Conservation (phyloP, 441 rosid genomes). For the Eutrema salsugineum region DNA sequence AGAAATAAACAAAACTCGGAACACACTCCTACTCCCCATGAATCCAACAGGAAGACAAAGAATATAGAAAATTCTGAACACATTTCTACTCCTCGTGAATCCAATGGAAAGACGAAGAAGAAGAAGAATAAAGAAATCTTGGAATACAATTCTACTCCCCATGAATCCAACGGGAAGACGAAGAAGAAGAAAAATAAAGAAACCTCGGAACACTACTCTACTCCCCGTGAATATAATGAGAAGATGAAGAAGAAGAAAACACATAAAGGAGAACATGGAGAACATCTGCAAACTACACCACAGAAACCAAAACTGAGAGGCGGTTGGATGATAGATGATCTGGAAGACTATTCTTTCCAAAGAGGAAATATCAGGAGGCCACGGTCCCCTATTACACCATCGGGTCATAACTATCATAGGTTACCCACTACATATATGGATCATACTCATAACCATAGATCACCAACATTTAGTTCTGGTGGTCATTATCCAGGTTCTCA, state of each 20-base stretch:
- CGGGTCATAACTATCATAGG: conserved; percentile 16
- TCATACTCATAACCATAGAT: conserved; percentile 21
- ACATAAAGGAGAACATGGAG: conserved; percentile 37
- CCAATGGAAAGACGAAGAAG: conserved; percentile 33
- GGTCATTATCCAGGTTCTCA: conserved; percentile 9
- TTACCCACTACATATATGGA: conserved; percentile 29
- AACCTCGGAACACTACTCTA: conserved; percentile 36
- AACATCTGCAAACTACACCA: conserved; percentile 34
- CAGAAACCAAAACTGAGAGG: conserved; percentile 52
- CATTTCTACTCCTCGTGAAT: conserved; percentile 49
- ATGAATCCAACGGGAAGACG: conserved; percentile 37
- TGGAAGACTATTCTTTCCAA: conserved; percentile 34
- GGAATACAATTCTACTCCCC: conserved; percentile 46
- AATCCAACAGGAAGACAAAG: conserved; percentile 35
- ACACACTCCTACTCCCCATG: conserved; percentile 42
- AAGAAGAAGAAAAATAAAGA: conserved; percentile 16
- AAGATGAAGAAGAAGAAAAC: conserved; percentile 44
- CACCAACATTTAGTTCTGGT: conserved; percentile 10
- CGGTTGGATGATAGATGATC: conserved; percentile 55
- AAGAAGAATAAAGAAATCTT: conserved; percentile 16
- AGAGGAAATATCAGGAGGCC: conserved; percentile 35
- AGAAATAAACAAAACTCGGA: conserved; percentile 31
- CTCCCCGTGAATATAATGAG: conserved; percentile 41
- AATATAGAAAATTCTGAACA: conserved; percentile 28
- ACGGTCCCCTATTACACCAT: conserved; percentile 43